Base-by-base conservation (phyloP, 1,284 basidiomycete genomes). In the Malassezia cuniculi region DNA sequence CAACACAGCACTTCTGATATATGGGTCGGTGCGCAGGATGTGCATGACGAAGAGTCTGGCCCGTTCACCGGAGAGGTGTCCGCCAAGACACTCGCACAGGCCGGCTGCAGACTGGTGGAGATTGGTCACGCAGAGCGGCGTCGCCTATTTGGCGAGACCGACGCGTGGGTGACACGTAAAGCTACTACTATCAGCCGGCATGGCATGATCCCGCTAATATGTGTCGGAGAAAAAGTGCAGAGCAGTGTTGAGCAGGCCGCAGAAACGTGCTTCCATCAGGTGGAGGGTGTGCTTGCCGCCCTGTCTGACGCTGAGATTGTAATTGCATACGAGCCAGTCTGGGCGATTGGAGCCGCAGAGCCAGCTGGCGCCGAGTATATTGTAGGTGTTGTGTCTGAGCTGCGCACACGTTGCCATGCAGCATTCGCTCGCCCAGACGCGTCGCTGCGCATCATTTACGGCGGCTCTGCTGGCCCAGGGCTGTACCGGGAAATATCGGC, bases 51-150 rank as follows among this genome's bases (percentile, higher is more conserved):
- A 35, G 57, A 60, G 27, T 36, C 27, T 3, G 58, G 60, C 4
- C 56, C 58, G 3, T 61, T 51, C 34, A 61, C 60, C 1, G 60
- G 58, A 17, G 56, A 61, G 34, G 58, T 63, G 3, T 61, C 58
- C 6, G 54, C 58, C 20, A 36, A 40, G 17, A 54, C 52, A 1
- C 48, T 64, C 3, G 35, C 49, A 1, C 59, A 64, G 33, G 49
- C 39, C 7, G 58, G 58, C 14, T 55, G 51, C 28, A 36, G 37
- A 6, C 36, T 64, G 15, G 53, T 64, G 21, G 60, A 64, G 33
- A 55, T 64, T 25, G 60, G 60, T 5, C 60, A 61, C 27, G 60
- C 59, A 1, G 59, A 64, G 38, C 39, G 39, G 9, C 34, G 60
- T 2, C 21, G 52, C 1, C 49, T 54, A 12, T 62, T 60, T 40